Evolutionary conservation across 2,329 filamentous ascomycete species (phyloP).

Genomic region (Colletotrichum lupini): DNA sequence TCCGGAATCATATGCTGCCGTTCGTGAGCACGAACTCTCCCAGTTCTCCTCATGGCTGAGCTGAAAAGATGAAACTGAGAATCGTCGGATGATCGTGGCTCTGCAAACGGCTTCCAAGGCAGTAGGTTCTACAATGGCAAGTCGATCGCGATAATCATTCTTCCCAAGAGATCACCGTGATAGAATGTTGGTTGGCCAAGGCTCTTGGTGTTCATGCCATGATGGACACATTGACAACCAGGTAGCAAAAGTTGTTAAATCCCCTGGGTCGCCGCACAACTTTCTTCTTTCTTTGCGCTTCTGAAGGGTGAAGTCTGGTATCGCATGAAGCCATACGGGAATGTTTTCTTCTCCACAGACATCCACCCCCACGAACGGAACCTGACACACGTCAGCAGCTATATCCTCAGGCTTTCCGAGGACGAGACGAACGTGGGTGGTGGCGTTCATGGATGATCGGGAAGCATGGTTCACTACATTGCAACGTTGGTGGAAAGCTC

Average conservation of each 20-base stretch:
- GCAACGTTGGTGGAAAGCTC: not conserved
- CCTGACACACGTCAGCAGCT: constrained; percentile 28
- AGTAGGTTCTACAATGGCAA: not conserved
- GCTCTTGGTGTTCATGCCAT: not conserved
- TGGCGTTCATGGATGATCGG: not conserved
- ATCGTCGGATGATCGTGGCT: not conserved
- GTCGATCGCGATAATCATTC: not conserved
- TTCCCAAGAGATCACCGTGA: not conserved
- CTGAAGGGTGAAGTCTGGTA: not conserved
- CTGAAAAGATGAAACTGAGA: constrained; percentile 21
- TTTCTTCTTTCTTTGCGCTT: not conserved
- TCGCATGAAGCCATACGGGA: constrained; percentile 6
- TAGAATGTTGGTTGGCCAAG: not conserved
- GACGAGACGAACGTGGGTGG: constrained; percentile 16
- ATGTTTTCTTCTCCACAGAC: constrained; percentile 17
- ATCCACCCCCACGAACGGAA: constrained; percentile 13
- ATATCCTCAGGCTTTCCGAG: constrained; percentile 1
- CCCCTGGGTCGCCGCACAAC: too few species aligned
- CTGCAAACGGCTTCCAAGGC: not conserved
- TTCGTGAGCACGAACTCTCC: not conserved
- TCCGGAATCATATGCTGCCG: constrained; percentile 26
- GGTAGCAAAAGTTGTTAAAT: too few species aligned
- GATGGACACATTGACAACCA: not conserved
- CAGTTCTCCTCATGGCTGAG: not conserved
- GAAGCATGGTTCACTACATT: constrained; percentile 1